Percentiles rank a stretch among this genome's conserved stretches.
Conservation (phyloP, 129 eudicot species). For the Smallanthus sonchifolius region DNA sequence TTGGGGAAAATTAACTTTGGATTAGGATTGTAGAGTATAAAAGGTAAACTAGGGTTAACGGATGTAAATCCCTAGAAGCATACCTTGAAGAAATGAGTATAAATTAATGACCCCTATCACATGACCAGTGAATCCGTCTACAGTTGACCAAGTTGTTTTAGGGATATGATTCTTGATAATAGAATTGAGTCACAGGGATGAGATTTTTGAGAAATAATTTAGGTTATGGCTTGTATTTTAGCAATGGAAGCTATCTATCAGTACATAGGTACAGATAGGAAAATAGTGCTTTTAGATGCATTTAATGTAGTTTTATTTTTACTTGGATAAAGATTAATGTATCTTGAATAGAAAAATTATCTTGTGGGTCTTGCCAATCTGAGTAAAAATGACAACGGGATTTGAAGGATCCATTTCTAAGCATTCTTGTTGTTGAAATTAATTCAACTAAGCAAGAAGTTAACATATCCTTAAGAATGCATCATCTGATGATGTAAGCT, state of each 20-base stretch:
- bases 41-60: neutral
- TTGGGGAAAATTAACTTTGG: neutral
- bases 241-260: neutral
- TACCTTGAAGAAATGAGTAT: neutral
- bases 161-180: constrained; percentile 8
- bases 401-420: neutral
- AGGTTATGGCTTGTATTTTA: neutral
- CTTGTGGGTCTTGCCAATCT: neutral
- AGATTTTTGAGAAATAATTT: constrained; percentile 1
- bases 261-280: neutral
- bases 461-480: constrained; percentile 7
- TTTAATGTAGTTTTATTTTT: neutral
- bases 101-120: neutral
- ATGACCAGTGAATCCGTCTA: neutral
- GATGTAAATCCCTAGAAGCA: neutral
- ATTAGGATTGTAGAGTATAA: neutral
- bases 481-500: constrained; percentile 1
- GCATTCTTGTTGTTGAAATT: neutral
- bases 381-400: neutral
- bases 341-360: neutral
- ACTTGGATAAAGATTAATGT: neutral
- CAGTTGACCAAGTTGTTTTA: neutral
- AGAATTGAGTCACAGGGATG: neutral
- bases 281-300: neutral
- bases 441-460: neutral